Conservation (phyloP, 352 stramenopile species). For the Phytopythium cucurbitacearum region DNA sequence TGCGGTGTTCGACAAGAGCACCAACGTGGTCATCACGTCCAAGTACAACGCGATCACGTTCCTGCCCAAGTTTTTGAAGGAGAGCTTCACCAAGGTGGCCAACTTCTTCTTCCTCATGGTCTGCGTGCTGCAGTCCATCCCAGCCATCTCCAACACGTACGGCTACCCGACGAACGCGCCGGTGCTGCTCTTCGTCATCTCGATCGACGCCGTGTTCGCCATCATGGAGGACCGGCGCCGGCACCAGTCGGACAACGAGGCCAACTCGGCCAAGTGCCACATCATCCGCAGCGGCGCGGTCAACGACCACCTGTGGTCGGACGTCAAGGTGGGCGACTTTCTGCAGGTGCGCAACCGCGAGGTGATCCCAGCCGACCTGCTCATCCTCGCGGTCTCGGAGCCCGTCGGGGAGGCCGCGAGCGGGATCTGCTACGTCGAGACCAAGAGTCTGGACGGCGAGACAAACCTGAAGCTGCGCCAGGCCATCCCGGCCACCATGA, state of each 20-base stretch:
- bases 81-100: constrained; percentile 87
- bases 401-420: constrained; percentile 59
- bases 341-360: constrained; percentile 77
- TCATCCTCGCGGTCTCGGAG: constrained; percentile 78
- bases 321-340: constrained; percentile 86
- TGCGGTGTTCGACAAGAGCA: constrained; percentile 55
- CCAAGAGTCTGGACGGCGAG: constrained; percentile 89
- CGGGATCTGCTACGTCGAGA: constrained; percentile 89
- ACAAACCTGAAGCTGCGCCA: constrained; percentile 91
- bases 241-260: constrained; percentile 75
- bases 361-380: constrained; percentile 77
- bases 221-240: constrained; percentile 83
- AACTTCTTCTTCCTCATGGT: constrained; percentile 94
- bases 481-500: constrained; percentile 68
- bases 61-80: constrained; percentile 84
- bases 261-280: constrained; percentile 75
- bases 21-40: constrained; percentile 87
- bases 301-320: constrained; percentile 70
- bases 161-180: constrained; percentile 73
- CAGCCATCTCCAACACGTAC: constrained; percentile 79
- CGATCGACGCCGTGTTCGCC: constrained; percentile 87
- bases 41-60: constrained; percentile 90
- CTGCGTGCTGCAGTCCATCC: constrained; percentile 84
- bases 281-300: constrained; percentile 63
- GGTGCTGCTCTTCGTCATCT: constrained; percentile 88